Conservation (phyloP, 1,284 basidiomycete species). For the Heterobasidion parviporum region DNA sequence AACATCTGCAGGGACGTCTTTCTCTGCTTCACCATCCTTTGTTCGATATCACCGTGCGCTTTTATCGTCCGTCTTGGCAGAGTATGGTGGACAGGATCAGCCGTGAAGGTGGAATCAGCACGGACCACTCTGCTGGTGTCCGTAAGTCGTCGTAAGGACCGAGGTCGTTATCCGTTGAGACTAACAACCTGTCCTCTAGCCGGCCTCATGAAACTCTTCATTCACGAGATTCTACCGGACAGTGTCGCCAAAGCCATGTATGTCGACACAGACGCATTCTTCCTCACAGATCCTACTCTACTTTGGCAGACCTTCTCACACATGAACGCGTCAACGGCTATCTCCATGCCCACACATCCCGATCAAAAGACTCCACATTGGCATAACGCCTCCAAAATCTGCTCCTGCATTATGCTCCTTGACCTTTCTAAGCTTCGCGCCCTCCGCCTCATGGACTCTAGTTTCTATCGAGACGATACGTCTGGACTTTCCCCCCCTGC, state of each 20-base stretch:
- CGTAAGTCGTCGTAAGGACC: slow-evolving; percentile 24
- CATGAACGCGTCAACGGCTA: slow-evolving; percentile 25
- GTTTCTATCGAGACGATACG: slow-evolving; percentile 25
- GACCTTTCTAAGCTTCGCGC: slow-evolving; percentile 34
- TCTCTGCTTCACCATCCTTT: slow-evolving; percentile 27
- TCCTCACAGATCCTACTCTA: slow-evolving; percentile 35
- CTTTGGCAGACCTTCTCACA: slow-evolving; percentile 34
- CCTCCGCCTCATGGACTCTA: slow-evolving; percentile 38
- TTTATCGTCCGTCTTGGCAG: slow-evolving; percentile 30
- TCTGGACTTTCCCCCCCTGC: slow-evolving; percentile 20
- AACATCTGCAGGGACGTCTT: slow-evolving; percentile 27
- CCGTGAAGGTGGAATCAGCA: slow-evolving; percentile 35
- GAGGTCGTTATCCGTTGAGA: too few relatives aligned
- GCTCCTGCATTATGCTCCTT: slow-evolving; percentile 44
- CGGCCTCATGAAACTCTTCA: slow-evolving; percentile 39
- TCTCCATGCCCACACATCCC: slow-evolving; percentile 36
- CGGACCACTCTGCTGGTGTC: slow-evolving; percentile 37
- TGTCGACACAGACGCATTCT: slow-evolving; percentile 41
- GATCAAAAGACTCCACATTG: slow-evolving; percentile 30
- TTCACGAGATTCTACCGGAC: slow-evolving; percentile 33
- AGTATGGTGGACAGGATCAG: slow-evolving; percentile 33
- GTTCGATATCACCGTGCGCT: slow-evolving; percentile 28
- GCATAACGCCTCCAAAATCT: slow-evolving; percentile 38
- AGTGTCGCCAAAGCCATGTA: slow-evolving; percentile 34
- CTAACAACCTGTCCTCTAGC: slow-evolving; percentile 16